Evolutionary conservation across 176 grass and related monocot genomes (phyloP), one percentile per base, ranked within the genome.

Genomic region (Rhynchospora breviuscula): DNA sequence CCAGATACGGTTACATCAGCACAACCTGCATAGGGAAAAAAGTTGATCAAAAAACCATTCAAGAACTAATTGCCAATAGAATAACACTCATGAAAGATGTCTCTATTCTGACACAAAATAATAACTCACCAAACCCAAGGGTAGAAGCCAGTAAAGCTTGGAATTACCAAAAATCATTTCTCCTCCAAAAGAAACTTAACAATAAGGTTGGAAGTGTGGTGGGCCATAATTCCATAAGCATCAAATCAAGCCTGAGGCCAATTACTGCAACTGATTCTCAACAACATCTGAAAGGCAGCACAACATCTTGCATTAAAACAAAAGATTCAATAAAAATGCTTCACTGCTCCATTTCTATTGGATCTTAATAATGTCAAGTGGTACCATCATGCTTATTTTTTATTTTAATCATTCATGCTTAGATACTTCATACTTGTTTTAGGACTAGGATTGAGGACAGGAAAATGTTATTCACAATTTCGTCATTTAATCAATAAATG

Each of bases 121-220:
- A 52, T 45, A 82, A 84, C 91, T 91, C 87, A 93, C 94, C 91
- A 83, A 90, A 93, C 81, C 81, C 84, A 88, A 84, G 59, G 83
- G 85, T 77, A 87, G 84, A 81, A 85, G 15, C 67, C 80, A 67
- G 87, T 65, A 83, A 89, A 65, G 78, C 86, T 91, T 90, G 54
- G 43, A 82, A 82, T 63, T 56, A 82, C 86, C 88, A 88, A 89
- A 88, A 89, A 79, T 72, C 88, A 80, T 79, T 44, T 89, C 88
- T 89, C 81, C 89, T 88, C 54, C 84, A 93, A 90, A 87, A 85
- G 87, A 97, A 91, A 93, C 79, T 81, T 85, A 91, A 91, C 84
- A 79, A 85, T 85, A 93, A 79, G 71, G 85, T 85, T 97, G 89
- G 80, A 89, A 84, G 78, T 93, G 88, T 85, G 61, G 63, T 80